phyloP scores from a whole-genome alignment of 345 rosid genomes.

The Clarkia xantiana region DNA sequence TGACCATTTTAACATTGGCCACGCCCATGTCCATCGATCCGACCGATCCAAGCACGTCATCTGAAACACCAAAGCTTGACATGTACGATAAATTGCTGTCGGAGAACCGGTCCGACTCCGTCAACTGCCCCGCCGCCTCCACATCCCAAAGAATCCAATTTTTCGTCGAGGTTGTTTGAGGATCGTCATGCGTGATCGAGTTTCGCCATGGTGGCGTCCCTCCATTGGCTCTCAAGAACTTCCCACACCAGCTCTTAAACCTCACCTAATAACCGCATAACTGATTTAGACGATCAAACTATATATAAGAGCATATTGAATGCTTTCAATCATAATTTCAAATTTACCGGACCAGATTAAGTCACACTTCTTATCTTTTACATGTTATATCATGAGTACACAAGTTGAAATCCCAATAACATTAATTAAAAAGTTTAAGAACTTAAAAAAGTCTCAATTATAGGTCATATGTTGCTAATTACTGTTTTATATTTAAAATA shows the following conservation, averaged over 20 bases:
- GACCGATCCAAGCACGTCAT: neutral
- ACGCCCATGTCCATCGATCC: too few relatives aligned
- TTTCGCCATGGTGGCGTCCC: constrained; percentile 45
- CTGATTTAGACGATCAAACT: neutral
- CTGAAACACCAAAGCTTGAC: constrained; percentile 9
- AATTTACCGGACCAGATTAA: too few relatives aligned
- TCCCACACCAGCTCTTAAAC: constrained; percentile 27
- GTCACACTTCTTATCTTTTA: too few relatives aligned
- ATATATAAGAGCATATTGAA: too few relatives aligned
- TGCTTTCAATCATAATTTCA: too few relatives aligned
- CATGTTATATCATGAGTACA: too few relatives aligned
- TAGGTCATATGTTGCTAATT: too few relatives aligned
- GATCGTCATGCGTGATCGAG: constrained; percentile 35
- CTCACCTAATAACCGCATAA: constrained; percentile 9
- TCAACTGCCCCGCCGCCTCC: constrained; percentile 4
- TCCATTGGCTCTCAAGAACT: constrained; percentile 34
- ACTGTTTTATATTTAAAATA: too few relatives aligned
- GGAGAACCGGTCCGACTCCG: constrained; percentile 1
- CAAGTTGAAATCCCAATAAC: too few relatives aligned
- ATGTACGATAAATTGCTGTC: neutral
- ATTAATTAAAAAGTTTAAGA: too few relatives aligned
- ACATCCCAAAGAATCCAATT: constrained; percentile 32
- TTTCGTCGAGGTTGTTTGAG: constrained; percentile 20
- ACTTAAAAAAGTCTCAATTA: too few relatives aligned
- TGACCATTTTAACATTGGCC: too few relatives aligned